Conservation (phyloP, 768 basidiomycete species). For the Cystobasidium tubakii region DNA sequence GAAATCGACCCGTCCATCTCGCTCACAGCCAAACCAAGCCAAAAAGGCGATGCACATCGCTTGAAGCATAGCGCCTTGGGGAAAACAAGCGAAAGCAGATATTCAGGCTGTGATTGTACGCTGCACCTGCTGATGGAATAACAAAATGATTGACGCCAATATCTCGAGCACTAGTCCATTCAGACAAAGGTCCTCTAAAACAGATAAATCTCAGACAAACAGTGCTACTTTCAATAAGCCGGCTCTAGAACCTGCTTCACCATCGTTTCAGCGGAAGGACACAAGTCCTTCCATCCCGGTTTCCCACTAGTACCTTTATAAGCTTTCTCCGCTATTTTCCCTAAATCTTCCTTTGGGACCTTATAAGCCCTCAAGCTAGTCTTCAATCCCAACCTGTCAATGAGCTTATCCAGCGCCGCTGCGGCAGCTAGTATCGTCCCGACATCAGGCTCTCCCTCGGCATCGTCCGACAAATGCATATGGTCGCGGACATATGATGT, state of each 20-base stretch:
- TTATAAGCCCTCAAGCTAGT: conserved; percentile 37
- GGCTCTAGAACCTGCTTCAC: conserved; percentile 16
- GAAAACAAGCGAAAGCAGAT: no score
- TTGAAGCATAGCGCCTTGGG: no score
- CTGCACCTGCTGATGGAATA: no score
- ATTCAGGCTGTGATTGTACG: no score
- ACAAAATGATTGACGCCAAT: no score
- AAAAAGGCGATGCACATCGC: no score
- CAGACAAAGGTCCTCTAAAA: no score
- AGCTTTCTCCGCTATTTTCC: conserved; percentile 32
- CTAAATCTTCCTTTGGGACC: conserved; percentile 38
- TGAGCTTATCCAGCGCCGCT: conserved; percentile 27
- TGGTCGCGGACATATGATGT: conserved; percentile 30
- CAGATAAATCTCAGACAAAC: no score
- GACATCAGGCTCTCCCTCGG: not conserved
- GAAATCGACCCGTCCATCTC: no score
- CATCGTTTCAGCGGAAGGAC: conserved; percentile 4
- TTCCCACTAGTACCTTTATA: conserved; percentile 1
- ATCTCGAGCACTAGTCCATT: no score
- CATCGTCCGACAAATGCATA: not conserved
- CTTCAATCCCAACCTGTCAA: conserved; percentile 38
- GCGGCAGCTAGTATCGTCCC: conserved; percentile 15
- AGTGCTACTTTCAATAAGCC: conserved; percentile 8
- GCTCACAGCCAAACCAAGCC: no score
- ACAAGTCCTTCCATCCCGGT: conserved; percentile 32